phyloP scores from a whole-genome alignment of 495 filamentous ascomycete genomes.

The Penicillium paxilli region DNA sequence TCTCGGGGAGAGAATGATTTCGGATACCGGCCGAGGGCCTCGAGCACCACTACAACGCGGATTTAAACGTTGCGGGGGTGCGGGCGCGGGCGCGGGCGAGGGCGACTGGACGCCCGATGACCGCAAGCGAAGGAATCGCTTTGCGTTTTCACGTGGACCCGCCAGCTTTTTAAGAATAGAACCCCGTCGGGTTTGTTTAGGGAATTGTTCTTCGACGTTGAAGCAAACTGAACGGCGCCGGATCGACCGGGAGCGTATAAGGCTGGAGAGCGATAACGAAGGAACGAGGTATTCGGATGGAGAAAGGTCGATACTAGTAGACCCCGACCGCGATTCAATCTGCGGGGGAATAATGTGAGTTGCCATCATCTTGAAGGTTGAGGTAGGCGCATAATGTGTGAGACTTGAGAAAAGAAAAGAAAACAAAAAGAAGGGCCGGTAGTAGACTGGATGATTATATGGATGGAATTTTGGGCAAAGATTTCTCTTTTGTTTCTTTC shows the following conservation, averaged over 20 bases:
- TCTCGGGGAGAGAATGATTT: conserved; percentile 40
- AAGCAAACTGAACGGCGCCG: conserved; percentile 20
- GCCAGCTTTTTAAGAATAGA: conserved; percentile 46
- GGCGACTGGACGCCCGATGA: conserved; percentile 27
- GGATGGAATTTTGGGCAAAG: too few species aligned
- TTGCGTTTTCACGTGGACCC: conserved; percentile 50
- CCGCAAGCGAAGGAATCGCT: conserved; percentile 49
- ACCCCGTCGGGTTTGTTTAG: conserved; percentile 30
- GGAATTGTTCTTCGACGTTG: conserved; percentile 26
- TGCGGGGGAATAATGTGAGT: conserved; percentile 35
- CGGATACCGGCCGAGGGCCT: conserved; percentile 38
- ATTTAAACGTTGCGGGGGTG: conserved; percentile 22
- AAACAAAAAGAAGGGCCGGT: too few species aligned
- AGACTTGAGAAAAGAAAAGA: not conserved
- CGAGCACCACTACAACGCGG: conserved; percentile 21
- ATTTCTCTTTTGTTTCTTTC: not conserved
- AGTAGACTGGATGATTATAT: too few species aligned
- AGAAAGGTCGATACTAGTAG: conserved; percentile 20
- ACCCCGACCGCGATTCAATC: conserved; percentile 27
- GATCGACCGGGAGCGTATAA: conserved; percentile 28
- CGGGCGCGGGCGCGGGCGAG: conserved; percentile 24
- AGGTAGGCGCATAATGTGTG: not conserved
- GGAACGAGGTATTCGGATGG: conserved; percentile 21
- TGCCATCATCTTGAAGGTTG: conserved; percentile 27
- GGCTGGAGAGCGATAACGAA: conserved; percentile 24